Percentiles rank a stretch among this genome's conserved stretches.
Evolutionary conservation across 108 stramenopile species (phyloP).

Genomic region (Schizochytrium sp.): DNA sequence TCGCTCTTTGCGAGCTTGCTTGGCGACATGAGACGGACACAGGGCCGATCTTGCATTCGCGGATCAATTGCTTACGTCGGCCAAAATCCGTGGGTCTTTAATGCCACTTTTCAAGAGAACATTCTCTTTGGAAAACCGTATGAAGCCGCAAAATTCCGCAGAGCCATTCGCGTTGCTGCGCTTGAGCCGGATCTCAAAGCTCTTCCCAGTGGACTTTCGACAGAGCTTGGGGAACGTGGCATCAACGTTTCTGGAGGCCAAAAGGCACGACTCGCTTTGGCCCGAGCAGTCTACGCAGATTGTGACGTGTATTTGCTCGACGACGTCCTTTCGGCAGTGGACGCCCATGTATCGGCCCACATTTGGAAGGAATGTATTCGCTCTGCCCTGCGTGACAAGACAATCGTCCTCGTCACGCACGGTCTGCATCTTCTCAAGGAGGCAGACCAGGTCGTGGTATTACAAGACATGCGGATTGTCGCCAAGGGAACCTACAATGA

Average conservation of each 20-base stretch:
- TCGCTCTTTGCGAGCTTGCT: slow-evolving; percentile 49
- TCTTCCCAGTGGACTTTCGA: slow-evolving; percentile 33
- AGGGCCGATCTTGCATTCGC: slow-evolving; percentile 27
- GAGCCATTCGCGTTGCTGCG: slow-evolving; percentile 24
- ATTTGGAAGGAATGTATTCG: slow-evolving; percentile 22
- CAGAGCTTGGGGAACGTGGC: slow-evolving; percentile 53
- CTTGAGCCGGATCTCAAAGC: slow-evolving; percentile 22
- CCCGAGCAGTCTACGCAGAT: slow-evolving; percentile 46
- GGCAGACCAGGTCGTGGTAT: slow-evolving; percentile 32
- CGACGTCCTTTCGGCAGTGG: slow-evolving; percentile 54
- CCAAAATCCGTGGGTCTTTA: slow-evolving; percentile 44
- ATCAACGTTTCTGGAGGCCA: slow-evolving; percentile 59
- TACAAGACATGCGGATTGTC: background rate
- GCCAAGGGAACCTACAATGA: background rate
- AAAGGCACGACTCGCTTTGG: slow-evolving; percentile 44
- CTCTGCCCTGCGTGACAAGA: slow-evolving; percentile 8
- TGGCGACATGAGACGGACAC: slow-evolving; percentile 37
- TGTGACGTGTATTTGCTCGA: slow-evolving; percentile 43
- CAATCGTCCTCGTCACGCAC: slow-evolving; percentile 33
- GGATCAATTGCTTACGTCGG: slow-evolving; percentile 42
- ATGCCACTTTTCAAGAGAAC: slow-evolving; percentile 33
- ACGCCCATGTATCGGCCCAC: slow-evolving; percentile 40
- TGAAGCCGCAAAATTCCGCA: slow-evolving; percentile 24
- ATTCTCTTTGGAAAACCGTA: slow-evolving; percentile 39
- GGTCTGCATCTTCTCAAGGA: slow-evolving; percentile 20